Evolutionary conservation across 2,329 filamentous ascomycete species (phyloP), one percentile per base, ranked within the genome.

Genomic region (Camptophora hylomeconis): DNA sequence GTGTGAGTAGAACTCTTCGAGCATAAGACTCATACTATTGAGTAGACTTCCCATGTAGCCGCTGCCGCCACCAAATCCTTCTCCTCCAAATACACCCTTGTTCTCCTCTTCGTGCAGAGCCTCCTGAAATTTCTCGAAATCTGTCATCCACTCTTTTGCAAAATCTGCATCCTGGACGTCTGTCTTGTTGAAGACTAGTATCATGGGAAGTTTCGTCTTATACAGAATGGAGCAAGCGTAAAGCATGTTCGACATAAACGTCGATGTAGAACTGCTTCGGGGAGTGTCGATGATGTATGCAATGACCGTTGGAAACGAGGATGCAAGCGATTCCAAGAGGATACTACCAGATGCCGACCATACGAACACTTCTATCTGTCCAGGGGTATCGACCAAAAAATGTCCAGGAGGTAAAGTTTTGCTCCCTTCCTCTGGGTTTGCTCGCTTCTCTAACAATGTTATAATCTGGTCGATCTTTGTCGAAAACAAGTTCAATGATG

Each of bases 221-320:
- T 98, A 98, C 10, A 98, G 70, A 40, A 98, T 98, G 36, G 81
- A 92, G 65, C 89, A 95, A 13, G 89, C 89, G 56, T 98, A 98
- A 23, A 98, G 75, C 89, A 98, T 98, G 59, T 98, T 98, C 53
- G 81, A 92, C 89, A 98, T 98, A 58, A 98, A 98, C 0, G 89
- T 98, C 39, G 80, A 86, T 0, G 89, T 95, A 20, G 83, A 92
- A 19, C 80, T 75, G 9, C 86, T 92, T 30, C 89, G 75, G 3
- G 92, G 89, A 2, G 89, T 98, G 56, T 98, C 89, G 54, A 98
- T 93, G 35, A 98, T 72, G 58, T 95, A 98, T 32, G 89, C 89
- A 45, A 98, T 83, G 21, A 98, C 83, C 0, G 92, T 98, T 1
- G 92, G 89, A 51, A 98, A 95, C 1, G 80, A 84, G 3, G 81